These are phyloP conservation scores for Groenewaldozyma salmanticensis DNA, from an alignment of 805 yeast genomes.

Conservation along the genomic window DNA sequence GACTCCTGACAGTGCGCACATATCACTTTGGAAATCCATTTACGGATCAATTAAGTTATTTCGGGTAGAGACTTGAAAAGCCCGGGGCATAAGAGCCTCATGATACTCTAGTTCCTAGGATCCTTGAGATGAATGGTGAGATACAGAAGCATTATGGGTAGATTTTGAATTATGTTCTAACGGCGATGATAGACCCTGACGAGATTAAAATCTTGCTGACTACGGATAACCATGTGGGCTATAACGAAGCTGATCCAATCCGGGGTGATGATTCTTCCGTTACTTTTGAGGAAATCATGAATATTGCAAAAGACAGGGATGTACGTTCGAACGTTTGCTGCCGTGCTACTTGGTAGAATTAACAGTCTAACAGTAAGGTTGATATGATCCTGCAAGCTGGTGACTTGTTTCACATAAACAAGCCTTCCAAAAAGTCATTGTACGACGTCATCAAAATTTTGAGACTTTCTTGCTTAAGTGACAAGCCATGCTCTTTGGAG, in stretches of 20 bases:
- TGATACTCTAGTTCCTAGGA: too few species aligned
- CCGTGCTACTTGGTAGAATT: not conserved
- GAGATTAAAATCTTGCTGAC: constrained; percentile 74
- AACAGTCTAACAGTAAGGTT: constrained; percentile 25
- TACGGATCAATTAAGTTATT: too few species aligned
- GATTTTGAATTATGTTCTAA: too few species aligned
- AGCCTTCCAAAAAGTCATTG: constrained; percentile 78
- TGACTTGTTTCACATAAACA: constrained; percentile 83
- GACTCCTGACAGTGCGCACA: too few species aligned
- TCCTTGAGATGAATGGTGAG: too few species aligned
- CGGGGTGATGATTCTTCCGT: constrained; percentile 84
- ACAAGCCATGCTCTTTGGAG: constrained; percentile 78
- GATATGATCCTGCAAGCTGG: constrained; percentile 92
- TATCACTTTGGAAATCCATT: too few species aligned
- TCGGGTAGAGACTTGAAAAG: too few species aligned
- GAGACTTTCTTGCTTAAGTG: constrained; percentile 68
- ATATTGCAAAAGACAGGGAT: constrained; percentile 55
- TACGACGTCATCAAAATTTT: constrained; percentile 71
- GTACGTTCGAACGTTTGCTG: constrained; percentile 25
- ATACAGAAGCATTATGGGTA: too few species aligned
- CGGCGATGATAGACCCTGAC: constrained; percentile 46
- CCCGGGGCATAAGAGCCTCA: too few species aligned
- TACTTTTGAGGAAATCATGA: constrained; percentile 77
- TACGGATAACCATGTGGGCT: constrained; percentile 96
- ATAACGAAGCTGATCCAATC: constrained; percentile 78